Evolutionary conservation across 2,329 filamentous ascomycete genomes (phyloP).

Genomic region (Fusarium torreyae): DNA sequence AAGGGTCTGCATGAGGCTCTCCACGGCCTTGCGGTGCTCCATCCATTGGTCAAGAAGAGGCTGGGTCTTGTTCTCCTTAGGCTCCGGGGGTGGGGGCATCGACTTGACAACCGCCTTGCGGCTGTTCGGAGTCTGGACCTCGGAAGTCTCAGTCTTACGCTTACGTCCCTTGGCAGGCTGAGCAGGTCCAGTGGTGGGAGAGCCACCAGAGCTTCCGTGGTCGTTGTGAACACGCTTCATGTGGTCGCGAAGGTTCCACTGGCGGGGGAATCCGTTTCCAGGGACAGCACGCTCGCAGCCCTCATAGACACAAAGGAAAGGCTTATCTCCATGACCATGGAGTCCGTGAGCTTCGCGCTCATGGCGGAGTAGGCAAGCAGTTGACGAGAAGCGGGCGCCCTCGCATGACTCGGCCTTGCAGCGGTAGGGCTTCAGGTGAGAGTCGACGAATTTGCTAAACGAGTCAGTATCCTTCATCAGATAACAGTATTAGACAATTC

Average conservation of each 20-base stretch:
- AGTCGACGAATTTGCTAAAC: conserved; percentile 93
- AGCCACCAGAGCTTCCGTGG: conserved; percentile 61
- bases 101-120: conserved; percentile 67
- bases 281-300: conserved; percentile 87
- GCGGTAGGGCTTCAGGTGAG: conserved; percentile 94
- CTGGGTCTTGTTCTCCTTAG: conserved; percentile 53
- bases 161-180: conserved; percentile 67
- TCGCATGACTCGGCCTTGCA: conserved; percentile 90
- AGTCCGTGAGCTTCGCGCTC: conserved; percentile 96
- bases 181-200: conserved; percentile 56
- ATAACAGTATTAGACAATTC: conserved; percentile 53
- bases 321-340: conserved; percentile 94
- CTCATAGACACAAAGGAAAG: conserved; percentile 88
- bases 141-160: conserved; percentile 69
- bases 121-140: conserved; percentile 56
- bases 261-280: conserved; percentile 92
- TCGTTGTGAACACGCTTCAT: conserved; percentile 94
- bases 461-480: conserved; percentile 43
- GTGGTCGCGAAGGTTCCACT: conserved; percentile 97
- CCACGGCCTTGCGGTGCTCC: conserved; percentile 74
- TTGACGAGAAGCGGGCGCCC: conserved; percentile 92
- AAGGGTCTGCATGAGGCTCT: conserved; percentile 69
- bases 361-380: conserved; percentile 92
- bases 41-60: conserved; percentile 70
- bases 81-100: conserved; percentile 52